phyloP scores from a whole-genome alignment of 2,329 filamentous ascomycete species.

The Byssochlamys sp. region DNA sequence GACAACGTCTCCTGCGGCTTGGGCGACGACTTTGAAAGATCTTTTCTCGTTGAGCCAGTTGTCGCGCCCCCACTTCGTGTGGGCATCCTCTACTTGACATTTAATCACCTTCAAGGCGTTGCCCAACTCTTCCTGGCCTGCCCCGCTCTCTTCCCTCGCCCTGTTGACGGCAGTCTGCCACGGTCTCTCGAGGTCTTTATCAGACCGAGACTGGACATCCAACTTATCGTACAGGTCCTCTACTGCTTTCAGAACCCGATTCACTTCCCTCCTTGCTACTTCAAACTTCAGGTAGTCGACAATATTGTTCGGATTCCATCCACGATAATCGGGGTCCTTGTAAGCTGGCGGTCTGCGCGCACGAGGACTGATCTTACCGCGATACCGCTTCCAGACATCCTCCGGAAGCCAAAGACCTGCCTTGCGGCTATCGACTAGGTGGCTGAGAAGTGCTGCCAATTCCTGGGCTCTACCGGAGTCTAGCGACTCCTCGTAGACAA shows the following conservation, averaged over 20 bases:
- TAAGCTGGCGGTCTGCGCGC: constrained; percentile 29
- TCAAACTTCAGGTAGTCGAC: constrained; percentile 38
- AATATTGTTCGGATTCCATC: constrained; percentile 26
- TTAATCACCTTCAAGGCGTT: constrained; percentile 11
- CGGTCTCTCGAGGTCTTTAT: constrained; percentile 26
- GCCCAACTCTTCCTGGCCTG: constrained; percentile 9
- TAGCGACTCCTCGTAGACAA: constrained; percentile 43
- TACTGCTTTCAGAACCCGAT: constrained; percentile 23
- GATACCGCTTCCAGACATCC: constrained; percentile 29
- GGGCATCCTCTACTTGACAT: constrained; percentile 11
- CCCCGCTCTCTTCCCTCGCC: constrained; percentile 11
- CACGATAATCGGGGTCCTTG: constrained; percentile 15
- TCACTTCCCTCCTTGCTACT: constrained; percentile 24
- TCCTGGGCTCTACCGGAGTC: constrained; percentile 23
- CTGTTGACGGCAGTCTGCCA: constrained; percentile 19
- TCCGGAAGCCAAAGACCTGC: constrained; percentile 33
- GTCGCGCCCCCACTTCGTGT: constrained; percentile 12
- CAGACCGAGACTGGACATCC: constrained; percentile 11
- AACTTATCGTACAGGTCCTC: constrained; percentile 16
- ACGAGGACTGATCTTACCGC: constrained; percentile 22
- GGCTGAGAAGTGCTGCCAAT: constrained; percentile 34
- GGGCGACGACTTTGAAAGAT: constrained; percentile 14
- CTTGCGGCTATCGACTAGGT: constrained; percentile 39
- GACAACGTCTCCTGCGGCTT: constrained; percentile 19
- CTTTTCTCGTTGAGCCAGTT: constrained; percentile 5